These are phyloP conservation scores for Lyophyllum atratum DNA, from an alignment of 768 basidiomycete genomes.

Conservation along the genomic window DNA sequence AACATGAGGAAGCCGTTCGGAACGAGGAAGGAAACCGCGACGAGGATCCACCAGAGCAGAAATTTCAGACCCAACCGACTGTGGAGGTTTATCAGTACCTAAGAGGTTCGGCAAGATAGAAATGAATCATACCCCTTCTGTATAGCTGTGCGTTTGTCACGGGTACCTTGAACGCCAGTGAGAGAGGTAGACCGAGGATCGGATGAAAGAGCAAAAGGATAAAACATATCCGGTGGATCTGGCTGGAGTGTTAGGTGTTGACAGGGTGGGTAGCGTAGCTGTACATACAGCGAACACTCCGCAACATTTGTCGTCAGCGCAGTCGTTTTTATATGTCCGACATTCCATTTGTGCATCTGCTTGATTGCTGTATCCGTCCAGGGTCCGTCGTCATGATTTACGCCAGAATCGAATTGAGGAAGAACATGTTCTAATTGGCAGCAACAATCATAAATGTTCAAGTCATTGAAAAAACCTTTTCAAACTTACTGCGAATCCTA, in stretches of 20 bases:
- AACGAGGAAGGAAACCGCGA: conserved; percentile 87
- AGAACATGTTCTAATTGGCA: conserved; percentile 80
- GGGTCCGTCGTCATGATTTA: conserved; percentile 95
- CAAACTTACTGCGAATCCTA: conserved; percentile 83
- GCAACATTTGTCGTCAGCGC: conserved; percentile 90
- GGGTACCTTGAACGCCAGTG: conserved; percentile 87
- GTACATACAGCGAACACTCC: conserved; percentile 87
- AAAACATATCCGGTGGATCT: conserved; percentile 97
- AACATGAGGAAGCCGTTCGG: conserved; percentile 98
- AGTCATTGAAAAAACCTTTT: not conserved
- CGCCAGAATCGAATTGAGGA: conserved; percentile 91
- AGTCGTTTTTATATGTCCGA: conserved; percentile 99
- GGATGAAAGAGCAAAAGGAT: conserved; percentile 88
- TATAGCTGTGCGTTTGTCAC: conserved; percentile 89
- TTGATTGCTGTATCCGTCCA: conserved; percentile 84
- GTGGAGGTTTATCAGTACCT: conserved; percentile 7
- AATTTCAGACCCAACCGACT: conserved; percentile 99
- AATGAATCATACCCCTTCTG: conserved; percentile 82
- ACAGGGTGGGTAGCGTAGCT: not conserved
- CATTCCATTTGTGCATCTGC: conserved; percentile 88
- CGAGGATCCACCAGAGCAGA: conserved; percentile 82
- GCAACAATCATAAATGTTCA: not conserved
- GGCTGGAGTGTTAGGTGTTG: conserved; percentile 7
- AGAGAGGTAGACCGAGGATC: conserved; percentile 76
- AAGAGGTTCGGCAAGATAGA: not conserved